phyloP scores from a whole-genome alignment of 2,329 filamentous ascomycete genomes.

The Fusarium hainanense region DNA sequence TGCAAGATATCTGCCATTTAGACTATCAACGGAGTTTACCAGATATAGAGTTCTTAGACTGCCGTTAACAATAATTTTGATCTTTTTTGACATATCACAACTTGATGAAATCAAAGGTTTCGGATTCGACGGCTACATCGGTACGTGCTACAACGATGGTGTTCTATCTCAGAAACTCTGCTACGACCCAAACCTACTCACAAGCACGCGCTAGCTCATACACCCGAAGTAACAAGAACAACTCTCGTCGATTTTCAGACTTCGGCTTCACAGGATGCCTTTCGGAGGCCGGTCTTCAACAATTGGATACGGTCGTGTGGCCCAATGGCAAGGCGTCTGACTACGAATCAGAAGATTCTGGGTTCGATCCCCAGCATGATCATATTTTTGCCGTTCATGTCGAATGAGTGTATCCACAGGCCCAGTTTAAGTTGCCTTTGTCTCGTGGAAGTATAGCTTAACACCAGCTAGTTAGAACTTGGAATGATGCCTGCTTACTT shows the following conservation, averaged over 20 bases:
- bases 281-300: background rate
- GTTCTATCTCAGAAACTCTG: background rate
- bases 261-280: background rate
- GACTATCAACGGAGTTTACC: fast-evolving
- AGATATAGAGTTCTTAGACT: fast-evolving
- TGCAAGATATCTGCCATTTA: fast-evolving
- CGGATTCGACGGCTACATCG: background rate
- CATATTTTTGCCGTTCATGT: slow-evolving; percentile 3
- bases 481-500: too few species aligned
- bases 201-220: background rate
- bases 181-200: background rate
- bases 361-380: slow-evolving; percentile 45
- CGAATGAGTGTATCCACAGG: background rate
- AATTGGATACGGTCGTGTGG: slow-evolving; percentile 29
- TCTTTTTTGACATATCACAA: background rate
- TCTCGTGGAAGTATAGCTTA: background rate
- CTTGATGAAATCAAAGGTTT: too few species aligned
- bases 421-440: background rate
- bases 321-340: slow-evolving; percentile 46
- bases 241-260: too few species aligned
- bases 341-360: slow-evolving; percentile 48
- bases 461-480: too few species aligned
- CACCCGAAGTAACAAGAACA: fast-evolving
- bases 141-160: background rate
- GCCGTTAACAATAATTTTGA: background rate